Base-by-base conservation (phyloP, 371 early-diverging fungal genomes). In the Rhizopus stolonifer region DNA sequence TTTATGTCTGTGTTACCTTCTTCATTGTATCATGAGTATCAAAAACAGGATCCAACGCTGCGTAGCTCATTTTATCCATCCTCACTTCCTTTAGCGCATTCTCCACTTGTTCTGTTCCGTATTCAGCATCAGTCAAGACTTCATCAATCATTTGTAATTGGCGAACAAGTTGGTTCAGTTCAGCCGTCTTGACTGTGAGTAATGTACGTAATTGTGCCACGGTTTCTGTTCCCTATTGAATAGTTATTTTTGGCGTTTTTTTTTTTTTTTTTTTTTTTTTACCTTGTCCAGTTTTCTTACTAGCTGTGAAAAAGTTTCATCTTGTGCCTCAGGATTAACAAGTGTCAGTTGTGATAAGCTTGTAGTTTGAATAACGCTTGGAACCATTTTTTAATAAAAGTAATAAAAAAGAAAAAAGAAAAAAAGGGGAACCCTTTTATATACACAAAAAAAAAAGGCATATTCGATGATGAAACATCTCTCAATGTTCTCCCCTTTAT, bases 101-200 rank as follows among this genome's bases (percentile, higher is more conserved):
- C 49, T 70, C 70, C n/a, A 66, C 59, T 29, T 63, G 51, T 22
- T 57, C 55, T 44, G 70, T 64, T 4, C 58, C 59, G 8, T 57
- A 31, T 43, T 70, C 70, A 18, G 66, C 67, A 34, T 55, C 52
- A 18, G 46, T 54, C 14, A 70, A 46, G 0, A 60, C 70, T 43
- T 66, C 60, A 10, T 70, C 54, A 22, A 66, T 66, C n/a, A 63
- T 26, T n/a, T 63, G 49, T n/a, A 70, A 42, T 33, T 70, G 67
- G 11, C 34, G 57, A 19, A 66, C 32, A 2, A 70, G 52, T 36
- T 70, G 58, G 24, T 66, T 63, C 2, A 70, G 21, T 43, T 70
- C 61, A 19, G 49, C 58, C 5, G 70, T 60, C 33, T 70, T 70
- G 1, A 43, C 36, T 5, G 47, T 63, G 15, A 70, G 54, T 13